Evolutionary conservation across 495 filamentous ascomycete species (phyloP).

Genomic region (Hypoxylon rickii): DNA sequence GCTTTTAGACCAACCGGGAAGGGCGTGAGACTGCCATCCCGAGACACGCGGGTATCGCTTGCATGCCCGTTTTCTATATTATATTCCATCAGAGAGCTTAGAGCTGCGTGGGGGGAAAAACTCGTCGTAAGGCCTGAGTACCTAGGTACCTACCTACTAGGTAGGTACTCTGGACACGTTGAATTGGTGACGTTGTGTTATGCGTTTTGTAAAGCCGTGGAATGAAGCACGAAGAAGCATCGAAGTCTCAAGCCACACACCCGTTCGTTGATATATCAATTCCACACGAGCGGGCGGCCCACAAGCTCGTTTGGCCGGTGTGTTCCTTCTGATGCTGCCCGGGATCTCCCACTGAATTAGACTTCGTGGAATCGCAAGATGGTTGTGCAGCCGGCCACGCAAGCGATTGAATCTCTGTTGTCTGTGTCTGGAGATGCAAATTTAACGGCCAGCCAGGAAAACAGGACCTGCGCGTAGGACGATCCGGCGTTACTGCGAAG

Average conservation of each 20-base stretch:
- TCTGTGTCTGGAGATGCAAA: constrained; percentile 31
- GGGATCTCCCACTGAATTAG: background rate
- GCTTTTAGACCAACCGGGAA: constrained; percentile 17
- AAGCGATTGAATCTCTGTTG: constrained; percentile 12
- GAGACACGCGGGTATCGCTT: constrained; percentile 30
- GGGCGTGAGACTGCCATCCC: constrained; percentile 23
- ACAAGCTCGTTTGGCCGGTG: no score
- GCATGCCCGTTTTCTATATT: constrained; percentile 15
- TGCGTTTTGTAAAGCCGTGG: constrained; percentile 21
- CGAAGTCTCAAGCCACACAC: constrained; percentile 11
- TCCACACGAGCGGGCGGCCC: no score
- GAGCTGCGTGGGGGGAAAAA: constrained; percentile 1
- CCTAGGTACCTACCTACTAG: no score
- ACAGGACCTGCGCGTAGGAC: constrained; percentile 33
- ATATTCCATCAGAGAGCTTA: constrained; percentile 5
- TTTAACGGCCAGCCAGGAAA: constrained; percentile 20
- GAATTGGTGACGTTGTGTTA: constrained; percentile 28
- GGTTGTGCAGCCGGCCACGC: constrained; percentile 16
- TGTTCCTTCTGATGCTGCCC: background rate
- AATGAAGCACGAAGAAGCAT: constrained; percentile 23
- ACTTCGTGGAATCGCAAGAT: constrained; percentile 2
- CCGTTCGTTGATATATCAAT: background rate
- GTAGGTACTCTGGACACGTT: background rate
- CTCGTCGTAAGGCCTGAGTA: constrained; percentile 11
- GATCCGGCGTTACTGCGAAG: constrained; percentile 25